Conservation (phyloP, 257 asterid genomes). For the Voacanga thouarsii region DNA sequence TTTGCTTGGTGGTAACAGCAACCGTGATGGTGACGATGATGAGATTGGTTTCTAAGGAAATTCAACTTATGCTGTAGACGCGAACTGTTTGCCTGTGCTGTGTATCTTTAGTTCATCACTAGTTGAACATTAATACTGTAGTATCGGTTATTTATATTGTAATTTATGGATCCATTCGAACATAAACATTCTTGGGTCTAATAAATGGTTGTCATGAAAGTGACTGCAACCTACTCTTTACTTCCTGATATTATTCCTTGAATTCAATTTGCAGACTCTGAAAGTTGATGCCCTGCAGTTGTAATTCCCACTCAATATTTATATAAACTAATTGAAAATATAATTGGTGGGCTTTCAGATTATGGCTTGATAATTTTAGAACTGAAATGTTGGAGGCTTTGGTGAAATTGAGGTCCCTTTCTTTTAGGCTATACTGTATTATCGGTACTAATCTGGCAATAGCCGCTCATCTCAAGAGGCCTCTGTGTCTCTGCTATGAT, state of each 20-base stretch:
- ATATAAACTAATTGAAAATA: neutral
- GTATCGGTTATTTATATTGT: neutral
- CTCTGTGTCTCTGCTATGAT: no score
- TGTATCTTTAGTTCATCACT: neutral
- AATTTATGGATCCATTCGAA: neutral
- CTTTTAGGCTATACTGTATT: no score
- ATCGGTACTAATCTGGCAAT: no score
- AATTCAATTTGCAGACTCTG: neutral
- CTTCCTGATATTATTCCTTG: neutral
- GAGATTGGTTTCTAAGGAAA: constrained; percentile 17
- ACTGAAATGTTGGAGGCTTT: no score
- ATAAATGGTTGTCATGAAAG: neutral
- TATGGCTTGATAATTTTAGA: no score
- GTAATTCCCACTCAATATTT: neutral
- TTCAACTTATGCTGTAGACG: neutral
- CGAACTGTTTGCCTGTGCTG: neutral
- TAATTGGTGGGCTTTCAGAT: no score
- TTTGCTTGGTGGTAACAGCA: constrained; percentile 40
- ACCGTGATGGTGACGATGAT: constrained; percentile 17
- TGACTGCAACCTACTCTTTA: neutral
- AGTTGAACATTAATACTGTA: neutral
- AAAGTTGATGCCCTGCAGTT: neutral
- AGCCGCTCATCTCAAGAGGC: no score
- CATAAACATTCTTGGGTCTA: neutral
- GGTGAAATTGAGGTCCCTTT: no score